Evolutionary conservation across 2,329 filamentous ascomycete species (phyloP).

Genomic region (Stachybotrys elegans): DNA sequence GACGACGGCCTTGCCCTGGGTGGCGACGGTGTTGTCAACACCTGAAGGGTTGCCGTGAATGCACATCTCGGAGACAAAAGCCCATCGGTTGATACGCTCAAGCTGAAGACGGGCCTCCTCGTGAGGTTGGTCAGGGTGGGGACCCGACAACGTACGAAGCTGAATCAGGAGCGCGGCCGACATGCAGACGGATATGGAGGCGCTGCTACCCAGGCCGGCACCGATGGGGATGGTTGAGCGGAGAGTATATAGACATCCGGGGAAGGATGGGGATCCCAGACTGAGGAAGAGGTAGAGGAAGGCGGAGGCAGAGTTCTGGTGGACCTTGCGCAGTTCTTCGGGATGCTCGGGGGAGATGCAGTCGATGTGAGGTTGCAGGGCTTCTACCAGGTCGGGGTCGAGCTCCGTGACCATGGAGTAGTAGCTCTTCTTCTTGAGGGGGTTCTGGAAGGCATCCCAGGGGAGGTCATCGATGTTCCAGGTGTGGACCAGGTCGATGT

Average conservation of each 20-base stretch:
- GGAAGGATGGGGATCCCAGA: conserved; percentile 72
- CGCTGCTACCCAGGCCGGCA: conserved; percentile 86
- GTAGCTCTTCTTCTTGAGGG: conserved; percentile 89
- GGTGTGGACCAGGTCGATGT: conserved; percentile 82
- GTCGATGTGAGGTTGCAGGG: conserved; percentile 73
- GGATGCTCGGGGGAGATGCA: conserved; percentile 62
- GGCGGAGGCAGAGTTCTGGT: conserved; percentile 72
- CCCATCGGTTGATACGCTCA: conserved; percentile 95
- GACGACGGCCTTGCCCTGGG: conserved; percentile 88
- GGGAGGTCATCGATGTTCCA: conserved; percentile 93
- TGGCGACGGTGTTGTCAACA: conserved; percentile 93
- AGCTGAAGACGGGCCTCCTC: conserved; percentile 87
- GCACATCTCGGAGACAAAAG: conserved; percentile 93
- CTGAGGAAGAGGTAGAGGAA: conserved; percentile 94
- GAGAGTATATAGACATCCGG: conserved; percentile 81
- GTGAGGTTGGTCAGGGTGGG: conserved; percentile 83
- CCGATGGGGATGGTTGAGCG: conserved; percentile 92
- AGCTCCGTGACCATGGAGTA: conserved; percentile 83
- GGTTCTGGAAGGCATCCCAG: conserved; percentile 75
- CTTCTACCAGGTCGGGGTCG: conserved; percentile 74
- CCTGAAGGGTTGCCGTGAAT: conserved; percentile 97
- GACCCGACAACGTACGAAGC: conserved; percentile 80
- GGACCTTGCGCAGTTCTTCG: conserved; percentile 74
- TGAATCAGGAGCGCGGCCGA: conserved; percentile 81
- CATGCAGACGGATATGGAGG: conserved; percentile 88